phyloP scores from a whole-genome alignment of 164 flowering plant species.

The Stephania cephalantha region DNA sequence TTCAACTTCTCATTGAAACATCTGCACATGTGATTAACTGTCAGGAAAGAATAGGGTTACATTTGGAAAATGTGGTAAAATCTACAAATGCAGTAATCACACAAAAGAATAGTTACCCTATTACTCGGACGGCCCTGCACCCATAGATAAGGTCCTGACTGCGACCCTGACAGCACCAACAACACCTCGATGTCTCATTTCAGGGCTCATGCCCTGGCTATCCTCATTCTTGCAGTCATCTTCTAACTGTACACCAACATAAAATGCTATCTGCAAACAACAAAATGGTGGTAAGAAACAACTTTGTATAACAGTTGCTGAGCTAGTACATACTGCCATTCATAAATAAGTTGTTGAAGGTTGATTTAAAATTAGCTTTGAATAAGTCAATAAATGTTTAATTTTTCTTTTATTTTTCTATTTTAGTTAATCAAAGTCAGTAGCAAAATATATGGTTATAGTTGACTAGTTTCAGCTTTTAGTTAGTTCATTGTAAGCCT shows the following conservation, averaged over 20 bases:
- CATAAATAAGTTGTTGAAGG: not conserved
- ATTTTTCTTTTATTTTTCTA: too few species aligned
- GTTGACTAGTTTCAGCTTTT: too few species aligned
- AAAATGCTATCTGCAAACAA: constrained; percentile 66
- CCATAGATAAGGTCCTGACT: constrained; percentile 51
- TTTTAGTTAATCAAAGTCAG: too few species aligned
- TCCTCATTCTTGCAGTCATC: constrained; percentile 33
- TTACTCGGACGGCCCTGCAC: constrained; percentile 46
- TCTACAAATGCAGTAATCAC: constrained; percentile 5
- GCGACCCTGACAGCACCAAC: constrained; percentile 88
- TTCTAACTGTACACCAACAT: constrained; percentile 67
- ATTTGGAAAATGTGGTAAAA: not conserved
- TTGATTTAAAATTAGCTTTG: too few species aligned
- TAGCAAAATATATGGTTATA: too few species aligned
- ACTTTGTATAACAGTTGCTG: not conserved
- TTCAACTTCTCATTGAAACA: constrained; percentile 16
- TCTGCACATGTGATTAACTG: not conserved
- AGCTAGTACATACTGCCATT: not conserved
- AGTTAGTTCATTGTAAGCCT: too few species aligned
- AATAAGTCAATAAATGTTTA: too few species aligned
- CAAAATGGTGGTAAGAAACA: not conserved
- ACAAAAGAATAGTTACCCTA: constrained; percentile 16
- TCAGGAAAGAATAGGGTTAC: not conserved
- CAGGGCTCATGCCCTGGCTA: constrained; percentile 42
- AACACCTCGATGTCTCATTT: constrained; percentile 57